Conservation (phyloP, 2,329 filamentous ascomycete species). For the Madurella mycetomatis region DNA sequence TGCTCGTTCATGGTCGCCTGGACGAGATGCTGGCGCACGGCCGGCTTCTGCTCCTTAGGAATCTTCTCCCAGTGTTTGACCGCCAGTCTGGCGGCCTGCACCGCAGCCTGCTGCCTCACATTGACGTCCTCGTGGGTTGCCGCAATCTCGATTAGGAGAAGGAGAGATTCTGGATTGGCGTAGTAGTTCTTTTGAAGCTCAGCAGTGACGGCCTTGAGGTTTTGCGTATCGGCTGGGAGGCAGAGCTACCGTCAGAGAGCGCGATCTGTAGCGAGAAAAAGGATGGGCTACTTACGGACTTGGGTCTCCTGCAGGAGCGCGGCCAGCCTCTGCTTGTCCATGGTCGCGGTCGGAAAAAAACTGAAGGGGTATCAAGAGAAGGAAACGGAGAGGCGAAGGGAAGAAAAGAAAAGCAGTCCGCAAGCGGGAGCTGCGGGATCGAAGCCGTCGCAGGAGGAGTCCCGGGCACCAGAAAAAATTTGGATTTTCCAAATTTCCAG, state of each 20-base stretch:
- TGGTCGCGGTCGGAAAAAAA: slow-evolving; percentile 16
- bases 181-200: slow-evolving; percentile 93
- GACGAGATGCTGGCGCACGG: slow-evolving; percentile 77
- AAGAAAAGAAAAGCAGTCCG: slow-evolving; percentile 12
- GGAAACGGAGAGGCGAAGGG: slow-evolving; percentile 9
- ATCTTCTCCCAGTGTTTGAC: slow-evolving; percentile 80
- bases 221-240: slow-evolving; percentile 74
- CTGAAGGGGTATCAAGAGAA: slow-evolving; percentile 21
- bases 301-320: slow-evolving; percentile 28
- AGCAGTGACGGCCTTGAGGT: slow-evolving; percentile 84
- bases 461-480: slow-evolving; percentile 12
- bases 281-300: slow-evolving; percentile 21
- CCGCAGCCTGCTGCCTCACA: slow-evolving; percentile 83
- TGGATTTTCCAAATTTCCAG: slow-evolving; percentile 18
- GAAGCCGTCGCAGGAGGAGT: slow-evolving; percentile 8
- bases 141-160: slow-evolving; percentile 82
- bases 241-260: neutral
- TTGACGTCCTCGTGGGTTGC: slow-evolving; percentile 69
- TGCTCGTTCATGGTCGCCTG: slow-evolving; percentile 79
- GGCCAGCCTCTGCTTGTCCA: slow-evolving; percentile 26
- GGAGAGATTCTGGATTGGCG: slow-evolving; percentile 74
- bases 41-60: slow-evolving; percentile 68
- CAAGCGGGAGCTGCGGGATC: slow-evolving; percentile 2
- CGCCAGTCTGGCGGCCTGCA: slow-evolving; percentile 81
- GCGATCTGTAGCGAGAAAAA: neutral